phyloP scores from a whole-genome alignment of 257 asterid species.

The Knoxia roxburghii region DNA sequence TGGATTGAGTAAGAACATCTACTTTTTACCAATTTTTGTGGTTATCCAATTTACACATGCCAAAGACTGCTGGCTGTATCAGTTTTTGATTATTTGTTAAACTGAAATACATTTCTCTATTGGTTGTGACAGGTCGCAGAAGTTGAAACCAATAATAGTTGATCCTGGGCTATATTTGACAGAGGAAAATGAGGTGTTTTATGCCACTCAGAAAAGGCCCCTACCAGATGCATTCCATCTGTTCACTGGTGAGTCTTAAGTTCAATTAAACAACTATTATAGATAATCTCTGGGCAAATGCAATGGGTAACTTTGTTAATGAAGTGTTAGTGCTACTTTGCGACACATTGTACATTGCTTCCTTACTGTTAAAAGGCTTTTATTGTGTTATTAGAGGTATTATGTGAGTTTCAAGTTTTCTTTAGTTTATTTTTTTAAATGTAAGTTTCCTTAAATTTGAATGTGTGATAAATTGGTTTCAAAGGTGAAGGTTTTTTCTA shows the following conservation, averaged over 20 bases:
- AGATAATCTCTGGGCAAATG: not conserved
- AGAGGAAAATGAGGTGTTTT: constrained; percentile 62
- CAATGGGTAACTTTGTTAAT: not conserved
- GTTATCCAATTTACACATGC: not conserved
- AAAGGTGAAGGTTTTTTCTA: not conserved
- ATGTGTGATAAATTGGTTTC: not conserved
- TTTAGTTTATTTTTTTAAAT: no score
- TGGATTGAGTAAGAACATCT: constrained; percentile 80
- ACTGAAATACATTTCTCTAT: not conserved
- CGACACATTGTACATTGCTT: not conserved
- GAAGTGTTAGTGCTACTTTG: not conserved
- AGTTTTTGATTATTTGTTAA: not conserved
- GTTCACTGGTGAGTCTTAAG: constrained; percentile 52
- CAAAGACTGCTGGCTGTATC: not conserved
- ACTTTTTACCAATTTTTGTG: constrained; percentile 13
- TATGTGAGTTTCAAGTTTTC: no score
- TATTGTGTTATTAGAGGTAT: no score
- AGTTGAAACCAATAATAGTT: constrained; percentile 77
- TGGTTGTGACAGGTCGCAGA: constrained; percentile 47
- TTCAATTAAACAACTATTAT: constrained; percentile 1
- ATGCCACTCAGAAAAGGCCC: constrained; percentile 73
- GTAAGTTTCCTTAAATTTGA: not conserved
- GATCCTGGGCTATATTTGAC: constrained; percentile 75
- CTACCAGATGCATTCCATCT: constrained; percentile 79
- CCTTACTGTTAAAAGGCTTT: not conserved